Evolutionary conservation across 495 filamentous ascomycete genomes (phyloP), one percentile per base, ranked within the genome.

Genomic region (Cladorrhinum samala): DNA sequence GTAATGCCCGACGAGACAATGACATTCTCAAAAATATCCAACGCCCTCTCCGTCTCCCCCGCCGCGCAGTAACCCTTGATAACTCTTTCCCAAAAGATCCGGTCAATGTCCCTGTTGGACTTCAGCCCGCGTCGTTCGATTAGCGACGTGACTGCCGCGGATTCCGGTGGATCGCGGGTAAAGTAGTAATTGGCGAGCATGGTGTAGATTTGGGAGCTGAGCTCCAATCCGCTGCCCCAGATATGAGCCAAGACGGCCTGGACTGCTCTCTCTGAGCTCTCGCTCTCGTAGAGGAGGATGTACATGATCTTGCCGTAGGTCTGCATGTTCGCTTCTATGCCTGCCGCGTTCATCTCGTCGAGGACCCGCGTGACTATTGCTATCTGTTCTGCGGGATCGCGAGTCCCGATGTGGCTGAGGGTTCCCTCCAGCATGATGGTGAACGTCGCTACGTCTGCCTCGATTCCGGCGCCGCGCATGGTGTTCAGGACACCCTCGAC

Each of bases 151-250:
- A 88, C 74, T 19, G 79, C 80, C 1, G 62, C 67, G 21, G 85
- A 57, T 59, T 87, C 72, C 2, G 84, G 82, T 8, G 79, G 77
- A n/a, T 62, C 43, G 54, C 62, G 72, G 3, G 65, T 37, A 62
- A 89, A 89, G 67, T 83, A 83, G 67, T 85, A 69, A n/a, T 80
- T 75, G n/a, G 84, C 61, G 7, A 91, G 72, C 59, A 83, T 83
- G 21, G 86, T 87, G 73, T 86, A 87, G 59, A 89, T 77, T 49
- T 85, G 77, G 4, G 76, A 58, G 2, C 75, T 76, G 0, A 83
- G 74, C 56, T 75, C 65, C 24, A 86, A 54, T 8, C 73, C 72
- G 41, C 70, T 61, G 3, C 47, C 39, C 55, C 68, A 66, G 71
- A 92, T 86, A 60, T 84, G 77, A 1, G 68, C 68, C 11, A 90